Evolutionary conservation across 306 rosid species (phyloP).

Genomic region (Sphenostylis stenocarpa): DNA sequence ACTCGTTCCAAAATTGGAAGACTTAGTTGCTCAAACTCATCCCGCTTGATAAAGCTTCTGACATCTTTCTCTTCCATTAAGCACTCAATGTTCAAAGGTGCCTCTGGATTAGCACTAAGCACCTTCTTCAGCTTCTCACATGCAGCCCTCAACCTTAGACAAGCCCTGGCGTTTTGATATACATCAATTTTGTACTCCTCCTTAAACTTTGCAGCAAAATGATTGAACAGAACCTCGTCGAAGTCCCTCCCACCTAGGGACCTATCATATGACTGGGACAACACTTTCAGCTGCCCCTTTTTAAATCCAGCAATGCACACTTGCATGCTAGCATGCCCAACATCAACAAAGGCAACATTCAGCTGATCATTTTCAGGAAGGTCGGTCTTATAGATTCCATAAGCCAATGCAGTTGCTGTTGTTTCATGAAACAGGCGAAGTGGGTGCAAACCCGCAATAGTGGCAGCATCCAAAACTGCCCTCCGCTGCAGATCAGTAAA

Average conservation of each 20-base stretch:
- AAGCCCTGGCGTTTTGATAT: conserved; percentile 79
- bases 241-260: conserved; percentile 96
- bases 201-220: conserved; percentile 79
- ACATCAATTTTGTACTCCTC: conserved; percentile 88
- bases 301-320: conserved; percentile 92
- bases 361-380: conserved; percentile 79
- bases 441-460: conserved; percentile 90
- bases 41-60: conserved; percentile 81
- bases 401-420: conserved; percentile 92
- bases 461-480: conserved; percentile 86
- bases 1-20: conserved; percentile 88
- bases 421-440: conserved; percentile 88
- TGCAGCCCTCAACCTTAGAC: conserved; percentile 76
- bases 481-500: conserved; percentile 95
- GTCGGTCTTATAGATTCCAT: conserved; percentile 95
- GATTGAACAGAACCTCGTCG: conserved; percentile 77
- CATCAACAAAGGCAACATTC: conserved; percentile 89
- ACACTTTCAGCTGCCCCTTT: conserved; percentile 83
- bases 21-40: conserved; percentile 83
- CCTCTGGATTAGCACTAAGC: conserved; percentile 93
- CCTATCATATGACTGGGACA: conserved; percentile 83
- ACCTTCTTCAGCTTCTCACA: conserved; percentile 94
- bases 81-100: conserved; percentile 90
- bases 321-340: conserved; percentile 97
- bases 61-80: conserved; percentile 98